Conservation (phyloP, 345 rosid species). For the Hevea brasiliensis region DNA sequence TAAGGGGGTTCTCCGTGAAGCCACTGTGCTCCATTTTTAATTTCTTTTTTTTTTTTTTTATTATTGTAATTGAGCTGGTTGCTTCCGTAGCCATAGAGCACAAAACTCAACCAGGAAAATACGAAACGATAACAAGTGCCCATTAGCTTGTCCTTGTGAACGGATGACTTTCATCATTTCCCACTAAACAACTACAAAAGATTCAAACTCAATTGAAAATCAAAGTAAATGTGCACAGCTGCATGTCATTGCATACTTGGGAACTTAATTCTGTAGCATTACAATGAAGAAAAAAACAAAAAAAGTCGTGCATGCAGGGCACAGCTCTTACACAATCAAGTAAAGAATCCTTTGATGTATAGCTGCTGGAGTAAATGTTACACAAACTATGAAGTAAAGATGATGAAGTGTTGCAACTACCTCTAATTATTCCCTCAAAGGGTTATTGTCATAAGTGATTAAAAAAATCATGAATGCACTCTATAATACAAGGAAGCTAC, state of each 20-base stretch:
- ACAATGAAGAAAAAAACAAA: background rate
- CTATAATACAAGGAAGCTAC: slow-evolving; percentile 14
- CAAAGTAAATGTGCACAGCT: background rate
- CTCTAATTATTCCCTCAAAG: slow-evolving; percentile 16
- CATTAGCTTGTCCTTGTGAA: too few relatives aligned
- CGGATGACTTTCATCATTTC: background rate
- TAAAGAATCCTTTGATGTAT: background rate
- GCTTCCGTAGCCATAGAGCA: background rate
- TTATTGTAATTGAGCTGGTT: background rate
- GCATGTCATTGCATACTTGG: background rate
- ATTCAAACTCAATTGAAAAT: too few relatives aligned
- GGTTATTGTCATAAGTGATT: background rate
- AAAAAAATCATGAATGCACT: slow-evolving; percentile 43
- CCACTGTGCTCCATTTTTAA: too few relatives aligned
- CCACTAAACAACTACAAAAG: too few relatives aligned
- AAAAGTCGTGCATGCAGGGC: background rate
- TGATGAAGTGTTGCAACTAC: slow-evolving; percentile 5
- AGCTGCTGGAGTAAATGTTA: background rate
- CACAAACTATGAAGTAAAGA: slow-evolving; percentile 11
- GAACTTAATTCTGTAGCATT: background rate
- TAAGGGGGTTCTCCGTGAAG: too few relatives aligned
- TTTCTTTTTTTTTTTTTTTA: too few relatives aligned
- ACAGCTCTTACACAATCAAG: background rate
- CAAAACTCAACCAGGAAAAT: background rate
- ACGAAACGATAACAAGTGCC: too few relatives aligned